A percentile compares a stretch with the other conserved stretches of the same genome.
phyloP scores from a whole-genome alignment of 352 stramenopile genomes.

The Phytophthora boehmeriae region DNA sequence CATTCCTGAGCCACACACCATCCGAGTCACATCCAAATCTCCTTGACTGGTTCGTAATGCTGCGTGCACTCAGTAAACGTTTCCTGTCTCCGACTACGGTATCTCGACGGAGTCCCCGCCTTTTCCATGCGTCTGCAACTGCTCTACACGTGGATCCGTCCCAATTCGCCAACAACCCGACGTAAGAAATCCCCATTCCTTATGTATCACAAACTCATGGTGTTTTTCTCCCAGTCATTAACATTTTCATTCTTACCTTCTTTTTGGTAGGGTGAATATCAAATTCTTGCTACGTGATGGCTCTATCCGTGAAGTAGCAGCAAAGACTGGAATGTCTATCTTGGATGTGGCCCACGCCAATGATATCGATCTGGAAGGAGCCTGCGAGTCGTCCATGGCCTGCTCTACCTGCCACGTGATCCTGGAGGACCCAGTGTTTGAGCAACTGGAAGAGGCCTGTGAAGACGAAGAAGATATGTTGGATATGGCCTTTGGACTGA shows the following conservation, averaged over 20 bases:
- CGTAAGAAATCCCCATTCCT: slow-evolving; percentile 35
- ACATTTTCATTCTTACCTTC: not conserved
- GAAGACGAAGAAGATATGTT: slow-evolving; percentile 99
- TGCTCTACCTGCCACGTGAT: slow-evolving; percentile 99
- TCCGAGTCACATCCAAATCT: slow-evolving; percentile 10
- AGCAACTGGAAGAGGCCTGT: slow-evolving; percentile 88
- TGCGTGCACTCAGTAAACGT: slow-evolving; percentile 35
- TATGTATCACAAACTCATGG: not conserved
- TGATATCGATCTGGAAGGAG: slow-evolving; percentile 95
- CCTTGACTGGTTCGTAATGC: slow-evolving; percentile 24
- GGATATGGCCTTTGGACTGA: slow-evolving; percentile 98
- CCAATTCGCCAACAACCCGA: slow-evolving; percentile 65
- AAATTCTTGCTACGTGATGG: slow-evolving; percentile 76
- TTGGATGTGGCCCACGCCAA: slow-evolving; percentile 94
- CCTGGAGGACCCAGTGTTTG: slow-evolving; percentile 92
- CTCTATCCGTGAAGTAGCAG: slow-evolving; percentile 62
- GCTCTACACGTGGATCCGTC: slow-evolving; percentile 62
- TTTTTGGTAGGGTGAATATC: slow-evolving; percentile 61
- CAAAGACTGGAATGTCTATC: slow-evolving; percentile 84
- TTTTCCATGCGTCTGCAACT: slow-evolving; percentile 53
- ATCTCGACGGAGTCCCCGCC: slow-evolving; percentile 8
- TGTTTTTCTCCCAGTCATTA: not conserved
- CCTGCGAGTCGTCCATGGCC: slow-evolving; percentile 95
- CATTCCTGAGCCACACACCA: not conserved
- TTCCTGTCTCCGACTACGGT: slow-evolving; percentile 19